Conservation (phyloP, 2,329 filamentous ascomycete species). For the Sphaerostilbella broomeana region DNA sequence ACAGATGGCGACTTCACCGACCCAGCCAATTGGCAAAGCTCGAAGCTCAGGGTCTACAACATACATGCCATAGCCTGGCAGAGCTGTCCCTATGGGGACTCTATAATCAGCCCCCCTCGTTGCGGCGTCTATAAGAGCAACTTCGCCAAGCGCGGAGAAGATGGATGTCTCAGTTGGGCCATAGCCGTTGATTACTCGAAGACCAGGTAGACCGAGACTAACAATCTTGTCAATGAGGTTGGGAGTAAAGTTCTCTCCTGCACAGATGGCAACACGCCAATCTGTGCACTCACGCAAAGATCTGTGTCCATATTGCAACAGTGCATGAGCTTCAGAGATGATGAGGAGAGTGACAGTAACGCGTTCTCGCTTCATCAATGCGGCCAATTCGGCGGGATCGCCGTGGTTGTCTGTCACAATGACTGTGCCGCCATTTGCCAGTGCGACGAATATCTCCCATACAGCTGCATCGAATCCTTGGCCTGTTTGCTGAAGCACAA, state of each 20-base stretch:
- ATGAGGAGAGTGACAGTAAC: conserved; percentile 21
- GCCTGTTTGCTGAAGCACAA: conserved; percentile 33
- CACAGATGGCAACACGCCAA: neutral
- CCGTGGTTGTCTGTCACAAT: conserved; percentile 10
- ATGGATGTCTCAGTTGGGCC: conserved; percentile 25
- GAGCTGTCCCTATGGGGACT: conserved; percentile 3
- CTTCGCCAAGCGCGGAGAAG: conserved; percentile 1
- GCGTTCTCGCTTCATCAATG: conserved; percentile 25
- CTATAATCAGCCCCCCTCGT: neutral
- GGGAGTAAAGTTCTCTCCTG: neutral
- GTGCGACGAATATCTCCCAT: conserved; percentile 29
- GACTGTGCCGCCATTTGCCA: conserved; percentile 31
- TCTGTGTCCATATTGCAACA: neutral
- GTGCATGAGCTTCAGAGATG: neutral
- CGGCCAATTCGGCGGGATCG: conserved; percentile 22
- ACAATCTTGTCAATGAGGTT: conserved; percentile 9
- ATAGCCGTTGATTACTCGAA: conserved; percentile 22
- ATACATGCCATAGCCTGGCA: conserved; percentile 32
- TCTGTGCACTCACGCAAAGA: neutral
- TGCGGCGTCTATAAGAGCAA: conserved; percentile 1
- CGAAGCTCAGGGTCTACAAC: conserved; percentile 30
- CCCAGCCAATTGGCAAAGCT: conserved; percentile 14
- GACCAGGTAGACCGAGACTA: neutral
- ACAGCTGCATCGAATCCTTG: conserved; percentile 37
- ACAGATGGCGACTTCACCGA: conserved; percentile 20